Base-by-base conservation (phyloP, 148 eudicot species). In the Pouteria glomerata region DNA sequence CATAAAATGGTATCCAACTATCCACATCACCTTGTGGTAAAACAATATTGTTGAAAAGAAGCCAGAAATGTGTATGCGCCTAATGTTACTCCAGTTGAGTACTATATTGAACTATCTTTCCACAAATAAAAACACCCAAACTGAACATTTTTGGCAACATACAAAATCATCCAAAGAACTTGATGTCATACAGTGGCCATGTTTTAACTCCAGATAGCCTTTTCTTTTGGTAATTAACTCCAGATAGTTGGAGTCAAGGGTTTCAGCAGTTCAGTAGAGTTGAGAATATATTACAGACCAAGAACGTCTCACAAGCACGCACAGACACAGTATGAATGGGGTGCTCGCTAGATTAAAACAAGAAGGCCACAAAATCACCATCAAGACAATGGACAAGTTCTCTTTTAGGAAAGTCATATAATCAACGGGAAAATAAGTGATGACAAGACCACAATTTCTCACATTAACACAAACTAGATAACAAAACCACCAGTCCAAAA, bases 301-400 rank as follows among this genome's bases (percentile, higher is more conserved):
- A 31, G 3, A 69, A 23, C 29, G 21, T 68, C 19, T 5, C 33
- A 56, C 33, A 37, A 55, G 18, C 33, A 41, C 15, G 8, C 4
- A 37, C 14, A 57, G 52, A 39, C 23, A 70, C 53, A 34, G 11
- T 18, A 34, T 11, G 8, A 68, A n/a, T n/a, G n/a, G 48, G 30
- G 35, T 27, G 14, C 47, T 26, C 26, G 34, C 31, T 42, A 33
- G 21, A 33, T 33, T 51, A 48, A 44, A 21, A 51, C 30, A 34
- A 34, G 45, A 68, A n/a, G n/a, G n/a, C 41, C 42, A 50, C 21
- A 52, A 68, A 52, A 37, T 33, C n/a, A 51, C 29, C 11, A 18
- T 50, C 44, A 50, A 31, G 53, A 15, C 59, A 8, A 59, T 45
- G 63, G 63, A 31, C 63, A 67, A 68, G 48, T 51, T 51, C 27